phyloP scores from a whole-genome alignment of 2,329 filamentous ascomycete species.

The Sordariomycetes sp. region DNA sequence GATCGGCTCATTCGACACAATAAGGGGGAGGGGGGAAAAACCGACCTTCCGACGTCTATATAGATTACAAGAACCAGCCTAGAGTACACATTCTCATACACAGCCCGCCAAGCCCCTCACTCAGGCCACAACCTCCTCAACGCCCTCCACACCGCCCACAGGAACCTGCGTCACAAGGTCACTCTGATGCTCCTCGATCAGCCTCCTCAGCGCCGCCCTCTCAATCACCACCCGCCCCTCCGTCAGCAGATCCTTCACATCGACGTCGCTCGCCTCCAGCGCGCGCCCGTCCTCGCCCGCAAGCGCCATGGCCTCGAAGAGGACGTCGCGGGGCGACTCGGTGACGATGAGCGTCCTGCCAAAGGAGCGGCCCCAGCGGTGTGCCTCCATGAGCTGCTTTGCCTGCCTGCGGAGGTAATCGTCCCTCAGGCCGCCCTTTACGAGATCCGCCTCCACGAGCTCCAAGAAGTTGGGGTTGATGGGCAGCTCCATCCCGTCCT shows the following conservation, averaged over 20 bases:
- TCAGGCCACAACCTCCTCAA: neutral
- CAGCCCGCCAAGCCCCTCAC: neutral
- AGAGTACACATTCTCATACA: neutral
- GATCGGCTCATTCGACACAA: no score
- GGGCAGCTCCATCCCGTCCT: constrained; percentile 60
- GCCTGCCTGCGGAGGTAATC: constrained; percentile 50
- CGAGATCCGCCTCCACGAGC: constrained; percentile 21
- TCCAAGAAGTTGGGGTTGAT: constrained; percentile 34
- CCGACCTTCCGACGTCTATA: neutral
- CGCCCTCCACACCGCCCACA: neutral
- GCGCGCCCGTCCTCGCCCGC: constrained; percentile 55
- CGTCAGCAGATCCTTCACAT: constrained; percentile 89
- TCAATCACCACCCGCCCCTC: constrained; percentile 79
- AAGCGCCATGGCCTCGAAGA: constrained; percentile 54
- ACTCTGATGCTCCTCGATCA: constrained; percentile 60
- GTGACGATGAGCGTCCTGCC: constrained; percentile 71
- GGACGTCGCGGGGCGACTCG: constrained; percentile 38
- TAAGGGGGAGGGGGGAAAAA: no score
- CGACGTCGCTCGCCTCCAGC: constrained; percentile 63
- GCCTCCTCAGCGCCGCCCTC: constrained; percentile 59
- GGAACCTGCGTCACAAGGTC: constrained; percentile 31
- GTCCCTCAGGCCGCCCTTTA: constrained; percentile 34
- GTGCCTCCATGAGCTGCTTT: constrained; percentile 52
- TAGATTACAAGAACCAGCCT: neutral
- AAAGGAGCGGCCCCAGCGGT: constrained; percentile 53